Conservation (phyloP, 202 grass and related monocot genomes). For the Musa balbisiana region DNA sequence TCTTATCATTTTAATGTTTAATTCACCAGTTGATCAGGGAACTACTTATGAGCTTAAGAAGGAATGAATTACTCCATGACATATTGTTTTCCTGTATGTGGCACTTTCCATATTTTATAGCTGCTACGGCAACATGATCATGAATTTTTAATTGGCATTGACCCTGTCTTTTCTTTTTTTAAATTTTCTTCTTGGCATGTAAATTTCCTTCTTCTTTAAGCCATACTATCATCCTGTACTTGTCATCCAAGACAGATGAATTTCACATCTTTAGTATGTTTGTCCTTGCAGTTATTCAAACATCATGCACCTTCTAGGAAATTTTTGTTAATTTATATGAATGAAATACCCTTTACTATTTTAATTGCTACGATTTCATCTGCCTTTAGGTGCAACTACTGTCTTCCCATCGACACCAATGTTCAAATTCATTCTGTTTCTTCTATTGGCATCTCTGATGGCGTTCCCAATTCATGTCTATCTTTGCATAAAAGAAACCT, state of each 20-base stretch:
- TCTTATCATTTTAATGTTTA: conserved; percentile 2
- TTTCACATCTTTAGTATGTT: neutral
- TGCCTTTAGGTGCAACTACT: neutral
- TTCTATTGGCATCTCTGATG: neutral
- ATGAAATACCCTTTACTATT: neutral
- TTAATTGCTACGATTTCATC: neutral
- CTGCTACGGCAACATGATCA: neutral
- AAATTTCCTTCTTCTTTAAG: neutral
- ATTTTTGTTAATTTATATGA: neutral
- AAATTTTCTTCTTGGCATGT: neutral
- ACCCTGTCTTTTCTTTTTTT: too few species aligned
- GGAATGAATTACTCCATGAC: neutral
- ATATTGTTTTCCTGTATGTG: neutral
- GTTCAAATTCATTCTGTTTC: neutral
- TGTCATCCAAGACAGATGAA: neutral
- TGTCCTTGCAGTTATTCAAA: neutral
- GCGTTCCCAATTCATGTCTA: too few species aligned
- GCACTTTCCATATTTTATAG: neutral
- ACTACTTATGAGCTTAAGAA: conserved; percentile 6
- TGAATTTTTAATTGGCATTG: neutral
- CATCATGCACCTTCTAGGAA: neutral
- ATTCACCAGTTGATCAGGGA: neutral
- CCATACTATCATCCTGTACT: neutral
- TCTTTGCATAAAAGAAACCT: too few species aligned
- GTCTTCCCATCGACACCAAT: neutral